Conservation (phyloP, 1,139 yeast species). For the Blastobotrys proliferans region DNA sequence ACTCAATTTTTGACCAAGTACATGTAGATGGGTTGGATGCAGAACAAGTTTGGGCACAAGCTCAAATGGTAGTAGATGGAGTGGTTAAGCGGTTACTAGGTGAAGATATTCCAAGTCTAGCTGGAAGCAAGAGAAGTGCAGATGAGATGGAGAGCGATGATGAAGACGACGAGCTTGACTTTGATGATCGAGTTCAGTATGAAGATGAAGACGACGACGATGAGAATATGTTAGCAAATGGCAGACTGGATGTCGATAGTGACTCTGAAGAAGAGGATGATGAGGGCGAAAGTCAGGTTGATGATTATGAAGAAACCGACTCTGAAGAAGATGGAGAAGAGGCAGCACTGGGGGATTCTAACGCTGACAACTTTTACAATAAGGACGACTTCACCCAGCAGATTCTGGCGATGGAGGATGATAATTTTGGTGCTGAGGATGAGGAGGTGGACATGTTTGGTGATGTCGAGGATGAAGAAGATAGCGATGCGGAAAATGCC, state of each 20-base stretch:
- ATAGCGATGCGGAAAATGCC: conserved; percentile 30
- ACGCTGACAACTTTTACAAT: conserved; percentile 82
- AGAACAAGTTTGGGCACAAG: conserved; percentile 91
- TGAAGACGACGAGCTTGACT: conserved; percentile 14
- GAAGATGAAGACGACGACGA: not conserved
- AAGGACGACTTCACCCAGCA: conserved; percentile 84
- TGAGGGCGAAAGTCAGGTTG: conserved; percentile 15
- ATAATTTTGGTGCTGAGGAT: conserved; percentile 43
- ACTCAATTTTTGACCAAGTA: conserved; percentile 75
- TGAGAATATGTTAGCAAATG: conserved; percentile 16
- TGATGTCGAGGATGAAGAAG: conserved; percentile 51
- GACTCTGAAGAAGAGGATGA: conserved; percentile 16
- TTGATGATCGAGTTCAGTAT: not conserved
- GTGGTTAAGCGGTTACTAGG: conserved; percentile 54
- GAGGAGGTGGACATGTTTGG: conserved; percentile 70
- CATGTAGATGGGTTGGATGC: conserved; percentile 85
- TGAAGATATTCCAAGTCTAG: conserved; percentile 24
- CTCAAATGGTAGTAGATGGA: conserved; percentile 74
- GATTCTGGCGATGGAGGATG: conserved; percentile 62
- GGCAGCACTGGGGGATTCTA: conserved; percentile 54
- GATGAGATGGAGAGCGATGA: conserved; percentile 25
- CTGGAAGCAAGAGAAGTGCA: conserved; percentile 12
- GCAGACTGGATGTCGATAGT: conserved; percentile 10
- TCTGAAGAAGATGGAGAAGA: conserved; percentile 27
- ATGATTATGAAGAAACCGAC: conserved; percentile 21